Percentiles rank a stretch among this genome's conserved stretches.
phyloP scores from a whole-genome alignment of 805 yeast species.

The Zygoascus ofunaensis region DNA sequence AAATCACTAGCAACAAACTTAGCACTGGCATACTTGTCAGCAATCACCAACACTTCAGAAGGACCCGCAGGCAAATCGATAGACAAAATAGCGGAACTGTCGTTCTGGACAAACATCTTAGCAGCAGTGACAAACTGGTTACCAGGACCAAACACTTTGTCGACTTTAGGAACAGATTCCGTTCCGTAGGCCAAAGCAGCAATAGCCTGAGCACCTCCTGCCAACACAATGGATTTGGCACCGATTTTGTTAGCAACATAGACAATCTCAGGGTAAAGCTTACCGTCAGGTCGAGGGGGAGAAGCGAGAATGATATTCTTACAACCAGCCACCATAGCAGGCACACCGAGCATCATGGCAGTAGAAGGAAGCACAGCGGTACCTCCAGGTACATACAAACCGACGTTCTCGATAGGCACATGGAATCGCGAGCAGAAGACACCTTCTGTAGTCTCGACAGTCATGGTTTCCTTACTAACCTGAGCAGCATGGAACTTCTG shows the following conservation, averaged over 20 bases:
- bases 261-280: slow-evolving; percentile 91
- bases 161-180: slow-evolving; percentile 82
- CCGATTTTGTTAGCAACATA: slow-evolving; percentile 96
- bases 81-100: slow-evolving; percentile 86
- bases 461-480: slow-evolving; percentile 44
- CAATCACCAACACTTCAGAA: slow-evolving; percentile 89
- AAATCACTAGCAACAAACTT: slow-evolving; percentile 96
- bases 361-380: slow-evolving; percentile 98
- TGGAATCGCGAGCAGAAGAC: slow-evolving; percentile 91
- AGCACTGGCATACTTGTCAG: slow-evolving; percentile 80
- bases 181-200: slow-evolving; percentile 99
- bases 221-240: slow-evolving; percentile 79
- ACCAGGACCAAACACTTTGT: slow-evolving; percentile 97
- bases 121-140: slow-evolving; percentile 99
- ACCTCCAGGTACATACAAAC: slow-evolving; percentile 97
- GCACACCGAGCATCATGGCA: slow-evolving; percentile 96
- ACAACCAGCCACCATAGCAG: slow-evolving; percentile 97
- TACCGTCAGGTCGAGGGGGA: slow-evolving; percentile 92
- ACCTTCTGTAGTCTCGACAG: slow-evolving; percentile 90
- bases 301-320: slow-evolving; percentile 85
- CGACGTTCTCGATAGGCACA: slow-evolving; percentile 89
- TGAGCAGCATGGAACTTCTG: slow-evolving; percentile 92
- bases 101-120: slow-evolving; percentile 94
- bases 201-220: slow-evolving; percentile 99
- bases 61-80: slow-evolving; percentile 99